Base-by-base conservation (phyloP, 495 filamentous ascomycete genomes). In the Hypoxylon trugodes region DNA sequence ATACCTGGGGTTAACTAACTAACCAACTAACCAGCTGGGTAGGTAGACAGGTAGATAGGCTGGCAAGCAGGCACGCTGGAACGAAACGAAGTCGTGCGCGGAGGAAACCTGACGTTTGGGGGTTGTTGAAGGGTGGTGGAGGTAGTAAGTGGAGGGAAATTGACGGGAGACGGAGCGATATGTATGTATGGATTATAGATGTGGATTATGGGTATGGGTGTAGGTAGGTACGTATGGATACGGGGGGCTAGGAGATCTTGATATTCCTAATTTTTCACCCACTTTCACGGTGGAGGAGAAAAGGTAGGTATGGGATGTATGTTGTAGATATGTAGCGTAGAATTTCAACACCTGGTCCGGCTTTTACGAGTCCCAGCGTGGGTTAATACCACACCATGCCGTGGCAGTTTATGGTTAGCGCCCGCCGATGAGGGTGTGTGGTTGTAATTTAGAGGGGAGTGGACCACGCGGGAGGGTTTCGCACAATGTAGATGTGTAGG, bases 381-480 rank as follows among this genome's bases (percentile, higher is more conserved):
- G 57, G 40, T 66, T 61, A 66, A 51, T 37, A 61, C 9, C 47
- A 61, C 63, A 61, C 57, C 63, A 55, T 61, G 57, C 57, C 57
- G 51, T 56, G 41, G 48, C 22, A 22, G 45, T 55, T 41, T 51
- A 56, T 66, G 63, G 50, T 19, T 46, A 48, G 25, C 25, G 33
- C 51, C 50, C 52, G 46, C 52, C 57, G 56, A 66, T 18, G 45
- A 57, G 63, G 51, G 63, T 58, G 64, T 62, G 64, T 56, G 64
- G 57, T 67, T 58, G 52, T 67, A 62, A 59, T 59, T 48, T 35
- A 38, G 51, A 61, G 53, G 58, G 64, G 57, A 58, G 64, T 61
- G 64, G 58, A 48, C 4, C 55, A n/a, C n/a, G n/a, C n/a, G n/a
- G n/a, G n/a, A n/a, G n/a, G n/a, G n/a, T n/a, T n/a, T n/a, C n/a